Base-by-base conservation (phyloP, 2,329 filamentous ascomycete species). In the Arthrobotrys entomopaga region DNA sequence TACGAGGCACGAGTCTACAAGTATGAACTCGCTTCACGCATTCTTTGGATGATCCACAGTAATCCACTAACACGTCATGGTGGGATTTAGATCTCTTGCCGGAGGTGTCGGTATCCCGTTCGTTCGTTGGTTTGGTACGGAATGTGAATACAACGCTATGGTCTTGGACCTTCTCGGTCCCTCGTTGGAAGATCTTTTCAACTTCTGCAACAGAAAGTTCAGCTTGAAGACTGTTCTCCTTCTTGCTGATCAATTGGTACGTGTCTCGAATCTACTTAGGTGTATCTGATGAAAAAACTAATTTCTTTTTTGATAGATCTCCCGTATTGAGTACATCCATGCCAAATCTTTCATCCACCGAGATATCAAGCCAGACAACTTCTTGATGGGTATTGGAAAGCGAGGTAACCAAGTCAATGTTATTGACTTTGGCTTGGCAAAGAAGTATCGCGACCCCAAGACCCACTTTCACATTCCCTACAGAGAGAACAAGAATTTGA, bases 141-240 rank as follows among this genome's bases (percentile, higher is more conserved):
- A 99, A 84, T 98, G 94, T 84, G 95, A 98, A 85, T 98, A 99
- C 89, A 98, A 99, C 84, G 95, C 95, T 82, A 98, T 99, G 95
- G 95, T 99, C 60, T 89, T 98, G 78, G 95, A 99, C 81, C 89
- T 99, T 24, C 91, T 99, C 70, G 95, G 95, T 43, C 95, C 95
- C 78, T 95, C 91, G 80, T 85, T 99, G 83, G 95, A 99, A 84
- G 95, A 99, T 82, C 87, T 99, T 38, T 99, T 99, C 91, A 98
- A 99, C 88, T 98, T 98, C 84, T 99, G 95, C 89, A 98, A 98
- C 89, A 91, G 95, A 83, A 98, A 98, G 83, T 99, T 98, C 86
- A 97, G 95, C 11, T 85, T 99, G 79, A 99, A 99, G 90, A 99
- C 95, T 0, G 95, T 99, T 26, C 87, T 99, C 49, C 88, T 99